phyloP scores from a whole-genome alignment of 768 basidiomycete species.

The Hirschioporus abietinus region DNA sequence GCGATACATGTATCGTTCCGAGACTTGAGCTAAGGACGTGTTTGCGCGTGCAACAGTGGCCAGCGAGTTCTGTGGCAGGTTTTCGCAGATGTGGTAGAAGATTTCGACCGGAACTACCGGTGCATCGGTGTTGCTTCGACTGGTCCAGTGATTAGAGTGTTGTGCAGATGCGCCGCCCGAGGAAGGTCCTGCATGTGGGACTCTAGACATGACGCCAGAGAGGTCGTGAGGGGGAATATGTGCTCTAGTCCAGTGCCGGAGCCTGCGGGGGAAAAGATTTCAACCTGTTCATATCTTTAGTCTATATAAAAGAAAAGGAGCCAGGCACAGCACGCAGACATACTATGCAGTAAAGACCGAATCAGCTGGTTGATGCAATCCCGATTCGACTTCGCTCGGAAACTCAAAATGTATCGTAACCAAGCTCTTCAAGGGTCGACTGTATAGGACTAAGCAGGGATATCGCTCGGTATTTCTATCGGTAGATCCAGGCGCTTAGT shows the following conservation, averaged over 20 bases:
- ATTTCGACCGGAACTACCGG: not conserved
- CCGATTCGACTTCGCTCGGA: not conserved
- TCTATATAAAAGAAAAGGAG: not conserved
- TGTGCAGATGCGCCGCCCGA: not conserved
- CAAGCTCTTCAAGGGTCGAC: not conserved
- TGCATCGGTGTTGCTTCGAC: not conserved
- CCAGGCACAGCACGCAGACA: not conserved
- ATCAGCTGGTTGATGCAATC: not conserved
- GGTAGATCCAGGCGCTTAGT: not conserved
- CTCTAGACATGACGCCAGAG: not conserved
- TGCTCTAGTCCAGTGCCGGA: not conserved
- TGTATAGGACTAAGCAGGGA: not conserved
- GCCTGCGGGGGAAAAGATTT: not conserved
- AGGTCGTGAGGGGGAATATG: not conserved
- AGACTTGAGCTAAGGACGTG: not conserved
- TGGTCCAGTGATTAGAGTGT: not conserved
- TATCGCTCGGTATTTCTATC: not conserved
- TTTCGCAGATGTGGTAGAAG: not conserved
- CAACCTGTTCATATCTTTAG: not conserved
- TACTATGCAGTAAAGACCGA: not conserved
- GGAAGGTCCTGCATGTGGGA: not conserved
- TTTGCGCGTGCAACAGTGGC: not conserved
- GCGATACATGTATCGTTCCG: not conserved
- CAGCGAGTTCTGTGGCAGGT: not conserved
- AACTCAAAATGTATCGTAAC: not conserved